Conservation (phyloP, 352 stramenopile species). For the Globisporangium barbulae region DNA sequence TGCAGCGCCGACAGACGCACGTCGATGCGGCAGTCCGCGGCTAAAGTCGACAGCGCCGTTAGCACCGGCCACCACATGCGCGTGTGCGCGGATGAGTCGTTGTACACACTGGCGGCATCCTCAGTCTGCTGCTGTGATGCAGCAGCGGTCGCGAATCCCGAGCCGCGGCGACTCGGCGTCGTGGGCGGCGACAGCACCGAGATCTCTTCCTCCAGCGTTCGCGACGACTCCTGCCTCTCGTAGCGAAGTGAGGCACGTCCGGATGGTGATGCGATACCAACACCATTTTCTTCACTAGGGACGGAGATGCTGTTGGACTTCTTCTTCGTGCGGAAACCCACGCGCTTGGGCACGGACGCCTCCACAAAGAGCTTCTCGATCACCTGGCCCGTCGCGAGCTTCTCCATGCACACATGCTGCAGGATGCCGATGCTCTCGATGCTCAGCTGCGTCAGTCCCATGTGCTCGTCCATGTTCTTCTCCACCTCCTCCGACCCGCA, state of each 20-base stretch:
- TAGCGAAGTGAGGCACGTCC: constrained; percentile 42
- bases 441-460: constrained; percentile 62
- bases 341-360: constrained; percentile 33
- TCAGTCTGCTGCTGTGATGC: background rate
- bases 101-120: constrained; percentile 38
- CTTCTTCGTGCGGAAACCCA: constrained; percentile 65
- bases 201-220: constrained; percentile 59
- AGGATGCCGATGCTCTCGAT: constrained; percentile 67
- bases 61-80: constrained; percentile 95
- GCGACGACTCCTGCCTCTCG: constrained; percentile 62
- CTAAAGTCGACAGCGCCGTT: constrained; percentile 93
- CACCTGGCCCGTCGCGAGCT: constrained; percentile 70
- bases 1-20: constrained; percentile 78
- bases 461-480: constrained; percentile 40
- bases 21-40: constrained; percentile 88
- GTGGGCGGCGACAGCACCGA: constrained; percentile 36
- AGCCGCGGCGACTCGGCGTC: constrained; percentile 33
- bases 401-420: constrained; percentile 65
- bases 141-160: constrained; percentile 17
- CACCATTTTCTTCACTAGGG: constrained; percentile 1
- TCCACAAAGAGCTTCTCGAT: constrained; percentile 59
- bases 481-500: constrained; percentile 70
- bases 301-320: constrained; percentile 20
- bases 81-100: constrained; percentile 65
- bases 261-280: constrained; percentile 14